Evolutionary conservation across 2,329 filamentous ascomycete genomes (phyloP), one percentile per base, ranked within the genome.

Genomic region (Apiospora malaysiana): DNA sequence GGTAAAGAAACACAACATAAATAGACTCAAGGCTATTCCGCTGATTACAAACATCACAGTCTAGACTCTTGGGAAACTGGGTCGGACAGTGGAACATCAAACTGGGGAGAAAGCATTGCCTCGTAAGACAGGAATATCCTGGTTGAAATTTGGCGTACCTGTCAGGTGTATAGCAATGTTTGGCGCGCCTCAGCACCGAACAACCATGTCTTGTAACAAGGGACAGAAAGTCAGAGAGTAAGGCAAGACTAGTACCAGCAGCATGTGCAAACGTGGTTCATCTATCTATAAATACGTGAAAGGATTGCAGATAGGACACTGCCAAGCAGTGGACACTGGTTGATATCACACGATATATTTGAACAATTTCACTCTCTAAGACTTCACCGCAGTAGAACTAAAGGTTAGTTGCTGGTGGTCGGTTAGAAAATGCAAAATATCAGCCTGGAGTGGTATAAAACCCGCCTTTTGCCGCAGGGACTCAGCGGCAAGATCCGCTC

Each of bases 211-310:
- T 6, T 21, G 21, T 21, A 12, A 16, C 2, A 8, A 37, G 2
- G 32, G 32, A 32, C 32, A 32, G 32, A 6, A 21, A 37, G n/a
- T 37, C 12, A 18, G 42, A 4, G 51, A 6, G 49, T 3, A 12
- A 27, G 32, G 21, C 5, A 8, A n/a, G 27, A 21, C 2, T 8
- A 7, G 12, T 32, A 32, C 32, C 32, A 32, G 32, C 3, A 32
- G 32, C 32, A 32, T 32, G 6, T 32, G 32, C 32, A 32, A 6
- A 32, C 6, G 32, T 32, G 2, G 46, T 49, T 23, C n/a, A 56
- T 6, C 5, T 0, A n/a, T 6, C n/a, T 7, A 6, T 14, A 40
- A n/a, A 5, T 9, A 40, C 0, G 8, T 10, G 14, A 4, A 21
- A 23, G 32, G n/a, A 23, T 14, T 12, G n/a, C n/a, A n/a, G n/a